A percentile compares a stretch with the other conserved stretches of the same genome.
phyloP scores from a whole-genome alignment of 2,329 filamentous ascomycete genomes.

The Neopestalotiopsis sp. region DNA sequence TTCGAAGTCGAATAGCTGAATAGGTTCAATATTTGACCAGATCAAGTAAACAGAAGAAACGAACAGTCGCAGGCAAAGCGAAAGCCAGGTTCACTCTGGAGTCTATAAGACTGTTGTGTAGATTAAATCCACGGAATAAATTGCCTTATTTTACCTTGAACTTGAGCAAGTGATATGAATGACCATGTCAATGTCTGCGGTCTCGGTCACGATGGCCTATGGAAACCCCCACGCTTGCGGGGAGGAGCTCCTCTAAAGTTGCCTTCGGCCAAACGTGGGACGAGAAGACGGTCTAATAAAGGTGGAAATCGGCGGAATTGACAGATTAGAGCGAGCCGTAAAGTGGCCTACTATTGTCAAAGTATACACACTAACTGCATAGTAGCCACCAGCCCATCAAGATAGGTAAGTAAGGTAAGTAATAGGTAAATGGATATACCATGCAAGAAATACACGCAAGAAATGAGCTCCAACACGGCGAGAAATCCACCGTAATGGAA shows the following conservation, averaged over 20 bases:
- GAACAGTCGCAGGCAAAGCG: background rate
- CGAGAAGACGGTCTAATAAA: background rate
- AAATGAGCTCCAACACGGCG: background rate
- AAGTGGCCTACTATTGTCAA: background rate
- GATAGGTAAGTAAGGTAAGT: background rate
- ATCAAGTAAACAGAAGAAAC: no score
- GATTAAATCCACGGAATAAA: background rate
- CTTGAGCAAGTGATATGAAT: background rate
- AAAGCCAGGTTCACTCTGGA: background rate
- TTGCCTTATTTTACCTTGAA: background rate
- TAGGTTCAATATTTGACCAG: no score
- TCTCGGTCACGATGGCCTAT: background rate
- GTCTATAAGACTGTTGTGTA: background rate
- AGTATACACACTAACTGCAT: background rate
- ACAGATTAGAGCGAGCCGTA: background rate
- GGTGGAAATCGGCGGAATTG: constrained; percentile 13
- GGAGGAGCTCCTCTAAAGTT: constrained; percentile 10
- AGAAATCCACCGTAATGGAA: background rate
- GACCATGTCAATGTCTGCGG: background rate
- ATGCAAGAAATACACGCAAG: background rate
- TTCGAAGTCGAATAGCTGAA: no score
- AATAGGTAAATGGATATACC: background rate
- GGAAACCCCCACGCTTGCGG: background rate
- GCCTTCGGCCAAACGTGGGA: background rate
- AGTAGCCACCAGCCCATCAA: background rate